Percentiles rank a stretch among this genome's conserved stretches.
Conservation (phyloP, 2,329 filamentous ascomycete species). For the Penicillium sclerotiorum region DNA sequence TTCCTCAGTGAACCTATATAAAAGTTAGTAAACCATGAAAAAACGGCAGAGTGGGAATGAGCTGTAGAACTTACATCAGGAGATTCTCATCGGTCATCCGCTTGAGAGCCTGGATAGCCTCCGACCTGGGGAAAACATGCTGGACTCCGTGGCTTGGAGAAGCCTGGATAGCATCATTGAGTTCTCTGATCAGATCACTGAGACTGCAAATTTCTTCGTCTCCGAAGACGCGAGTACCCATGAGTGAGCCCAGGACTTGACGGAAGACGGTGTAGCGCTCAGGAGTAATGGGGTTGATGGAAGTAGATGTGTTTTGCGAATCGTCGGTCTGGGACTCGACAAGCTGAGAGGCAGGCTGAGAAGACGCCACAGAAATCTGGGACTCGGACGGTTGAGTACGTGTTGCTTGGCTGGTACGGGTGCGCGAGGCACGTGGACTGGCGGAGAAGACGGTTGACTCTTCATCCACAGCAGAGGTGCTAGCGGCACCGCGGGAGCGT, state of each 20-base stretch:
- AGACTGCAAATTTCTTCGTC: slow-evolving; percentile 77
- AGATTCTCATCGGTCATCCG: slow-evolving; percentile 82
- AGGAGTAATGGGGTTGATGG: slow-evolving; percentile 45
- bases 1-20: slow-evolving; percentile 45
- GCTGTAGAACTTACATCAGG: slow-evolving; percentile 94
- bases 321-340: slow-evolving; percentile 54
- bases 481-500: slow-evolving; percentile 39
- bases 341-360: slow-evolving; percentile 73
- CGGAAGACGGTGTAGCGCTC: slow-evolving; percentile 75
- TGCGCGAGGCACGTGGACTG: slow-evolving; percentile 49
- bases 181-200: slow-evolving; percentile 71
- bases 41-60: no score
- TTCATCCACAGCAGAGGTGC: slow-evolving; percentile 54
- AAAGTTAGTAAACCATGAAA: slow-evolving; percentile 41
- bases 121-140: slow-evolving; percentile 66
- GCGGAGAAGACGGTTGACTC: slow-evolving; percentile 57
- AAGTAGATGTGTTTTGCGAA: slow-evolving; percentile 43
- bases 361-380: slow-evolving; percentile 76
- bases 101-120: slow-evolving; percentile 76
- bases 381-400: slow-evolving; percentile 48
- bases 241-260: slow-evolving; percentile 76
- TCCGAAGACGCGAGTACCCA: slow-evolving; percentile 80
- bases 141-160: slow-evolving; percentile 50
- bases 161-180: slow-evolving; percentile 70
- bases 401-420: slow-evolving; percentile 41